These are phyloP conservation scores for Alternaria solani DNA, from an alignment of 2,329 filamentous ascomycete species.

Conservation along the genomic window DNA sequence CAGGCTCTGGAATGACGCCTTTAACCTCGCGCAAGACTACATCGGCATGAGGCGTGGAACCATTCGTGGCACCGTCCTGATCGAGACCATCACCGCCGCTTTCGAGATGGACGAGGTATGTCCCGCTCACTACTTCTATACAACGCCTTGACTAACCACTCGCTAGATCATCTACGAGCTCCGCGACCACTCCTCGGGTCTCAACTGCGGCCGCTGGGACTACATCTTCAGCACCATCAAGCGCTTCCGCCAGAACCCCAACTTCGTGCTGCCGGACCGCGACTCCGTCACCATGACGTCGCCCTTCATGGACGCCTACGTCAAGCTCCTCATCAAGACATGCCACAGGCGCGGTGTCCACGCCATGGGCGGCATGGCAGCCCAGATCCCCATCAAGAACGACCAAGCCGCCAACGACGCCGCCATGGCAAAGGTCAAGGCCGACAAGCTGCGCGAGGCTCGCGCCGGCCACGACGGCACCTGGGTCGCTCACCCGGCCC, in stretches of 20 bases:
- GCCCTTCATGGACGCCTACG: slow-evolving; percentile 97
- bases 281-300: slow-evolving; percentile 95
- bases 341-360: slow-evolving; percentile 97
- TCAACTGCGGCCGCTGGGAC: slow-evolving; percentile 99
- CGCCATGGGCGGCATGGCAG: slow-evolving; percentile 98
- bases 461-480: slow-evolving; percentile 95
- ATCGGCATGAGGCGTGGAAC: slow-evolving; percentile 89
- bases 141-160: slow-evolving; percentile 19
- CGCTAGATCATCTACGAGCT: slow-evolving; percentile 93
- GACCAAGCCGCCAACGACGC: slow-evolving; percentile 89
- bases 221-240: slow-evolving; percentile 99
- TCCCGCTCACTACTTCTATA: not conserved
- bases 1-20: slow-evolving; percentile 96
- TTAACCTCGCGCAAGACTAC: slow-evolving; percentile 95
- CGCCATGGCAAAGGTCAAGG: slow-evolving; percentile 91
- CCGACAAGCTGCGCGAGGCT: slow-evolving; percentile 95
- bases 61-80: slow-evolving; percentile 92
- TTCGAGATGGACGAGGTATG: slow-evolving; percentile 96
- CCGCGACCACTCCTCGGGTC: slow-evolving; percentile 90
- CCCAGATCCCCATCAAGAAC: slow-evolving; percentile 98
- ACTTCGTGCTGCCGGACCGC: slow-evolving; percentile 93
- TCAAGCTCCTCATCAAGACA: slow-evolving; percentile 96
- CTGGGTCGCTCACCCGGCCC: slow-evolving; percentile 95
- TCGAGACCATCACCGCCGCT: slow-evolving; percentile 96
- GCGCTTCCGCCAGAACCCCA: slow-evolving; percentile 94